Base-by-base conservation (phyloP, 805 yeast genomes). In the Hanseniaspora jakobsenii region DNA sequence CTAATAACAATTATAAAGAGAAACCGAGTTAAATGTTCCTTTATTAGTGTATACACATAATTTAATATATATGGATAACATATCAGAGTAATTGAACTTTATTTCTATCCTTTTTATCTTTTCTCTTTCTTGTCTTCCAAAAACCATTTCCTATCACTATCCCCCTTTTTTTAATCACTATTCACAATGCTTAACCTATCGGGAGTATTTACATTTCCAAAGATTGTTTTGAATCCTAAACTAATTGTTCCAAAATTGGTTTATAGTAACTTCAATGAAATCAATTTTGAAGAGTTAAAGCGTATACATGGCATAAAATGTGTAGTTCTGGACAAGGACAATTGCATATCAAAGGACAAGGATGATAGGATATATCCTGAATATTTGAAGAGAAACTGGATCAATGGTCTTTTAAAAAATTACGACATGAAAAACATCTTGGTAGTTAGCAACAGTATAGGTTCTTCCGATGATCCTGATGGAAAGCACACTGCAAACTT, bases 391-490 rank as follows among this genome's bases (percentile, higher is more conserved):
- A 28, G 29, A 19, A 62, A 66, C 34, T 85, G 91, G 48, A 26
- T 17, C 85, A 60, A 63, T 5, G 52, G 57, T n/a, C 60, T 84
- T 39, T 66, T 67, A 34, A 52, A 60, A n/a, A 52, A 60, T 1
- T 39, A 34, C 16, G 84, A 79, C 53, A 85, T 36, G 32, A 26
- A 29, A 67, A 28, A 78, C 75, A 4, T 66, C 67, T 64, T 85
- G 29, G 80, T 89, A 8, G 95, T 89, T 3, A 81, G 94, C 53
- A 89, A 89, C 55, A 82, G 94, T 0, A 96, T 97, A 0, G 98
- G 98, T 0, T 81, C 94, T 0, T 67, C 72, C 47, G 94, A 80
- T 53, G 96, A 87, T 54, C 54, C 52, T 0, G 67, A 65, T 27
- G 70, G 74, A 47, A 27, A 23, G 10, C 36, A 17, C 2, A 17